Conservation (phyloP, 1,139 yeast genomes). For the Yamadazyma aaseri region DNA sequence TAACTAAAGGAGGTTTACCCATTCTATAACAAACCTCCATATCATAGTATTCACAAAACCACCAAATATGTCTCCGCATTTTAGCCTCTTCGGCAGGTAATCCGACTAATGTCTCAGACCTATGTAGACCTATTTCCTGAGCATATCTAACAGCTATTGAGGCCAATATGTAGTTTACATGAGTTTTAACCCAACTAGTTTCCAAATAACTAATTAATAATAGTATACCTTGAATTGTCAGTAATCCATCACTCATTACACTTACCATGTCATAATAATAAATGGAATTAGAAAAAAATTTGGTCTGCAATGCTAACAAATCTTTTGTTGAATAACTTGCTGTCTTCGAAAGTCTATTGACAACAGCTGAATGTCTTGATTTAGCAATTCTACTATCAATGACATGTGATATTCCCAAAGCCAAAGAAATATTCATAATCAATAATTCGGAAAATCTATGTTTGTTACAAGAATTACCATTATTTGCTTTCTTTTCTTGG, state of each 20-base stretch:
- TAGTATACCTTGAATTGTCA: conserved; percentile 49
- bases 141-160: conserved; percentile 60
- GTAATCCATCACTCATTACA: conserved; percentile 50
- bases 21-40: conserved; percentile 52
- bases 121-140: conserved; percentile 64
- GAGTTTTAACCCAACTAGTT: conserved; percentile 39
- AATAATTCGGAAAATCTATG: conserved; percentile 28
- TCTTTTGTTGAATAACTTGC: conserved; percentile 5
- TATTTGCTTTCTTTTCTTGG: conserved; percentile 1
- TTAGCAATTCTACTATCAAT: conserved; percentile 16
- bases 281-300: conserved; percentile 36
- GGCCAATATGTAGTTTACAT: conserved; percentile 42
- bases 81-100: conserved; percentile 36
- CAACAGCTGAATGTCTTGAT: background rate
- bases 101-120: conserved; percentile 48
- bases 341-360: conserved; percentile 2
- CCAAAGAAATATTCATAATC: conserved; percentile 31
- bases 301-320: conserved; percentile 22
- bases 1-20: conserved; percentile 61
- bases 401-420: conserved; percentile 12
- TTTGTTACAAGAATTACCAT: background rate
- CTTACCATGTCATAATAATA: conserved; percentile 49
- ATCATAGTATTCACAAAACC: conserved; percentile 55
- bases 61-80: conserved; percentile 49
- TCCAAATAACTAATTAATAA: conserved; percentile 47